Evolutionary conservation across 371 early-diverging fungal species (phyloP).

Genomic region (Aphelidium insulamus): DNA sequence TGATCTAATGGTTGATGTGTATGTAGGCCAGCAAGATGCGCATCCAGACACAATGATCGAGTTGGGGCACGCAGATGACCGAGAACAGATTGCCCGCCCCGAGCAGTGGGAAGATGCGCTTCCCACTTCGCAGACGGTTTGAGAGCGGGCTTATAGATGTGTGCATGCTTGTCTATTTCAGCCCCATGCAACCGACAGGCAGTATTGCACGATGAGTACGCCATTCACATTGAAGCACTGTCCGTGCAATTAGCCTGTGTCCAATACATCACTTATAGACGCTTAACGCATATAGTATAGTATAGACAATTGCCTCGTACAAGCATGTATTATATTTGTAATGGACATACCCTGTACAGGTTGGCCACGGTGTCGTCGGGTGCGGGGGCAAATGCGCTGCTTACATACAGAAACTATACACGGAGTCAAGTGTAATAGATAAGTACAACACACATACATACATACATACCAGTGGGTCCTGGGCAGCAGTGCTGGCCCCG

Average conservation of each 20-base stretch:
- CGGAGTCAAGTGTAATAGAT: neutral
- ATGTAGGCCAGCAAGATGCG: no score
- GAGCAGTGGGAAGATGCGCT: no score
- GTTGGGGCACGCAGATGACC: no score
- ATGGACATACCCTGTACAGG: constrained; percentile 36
- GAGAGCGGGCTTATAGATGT: no score
- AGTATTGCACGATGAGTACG: constrained; percentile 66
- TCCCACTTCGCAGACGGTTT: no score
- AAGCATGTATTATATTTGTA: neutral
- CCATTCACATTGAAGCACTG: constrained; percentile 60
- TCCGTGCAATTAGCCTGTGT: neutral
- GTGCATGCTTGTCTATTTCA: constrained; percentile 15
- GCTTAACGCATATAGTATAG: neutral
- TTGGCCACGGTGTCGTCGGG: constrained; percentile 72
- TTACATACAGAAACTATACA: constrained; percentile 62
- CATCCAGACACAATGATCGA: no score
- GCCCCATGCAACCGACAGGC: constrained; percentile 76
- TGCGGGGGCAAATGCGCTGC: constrained; percentile 78
- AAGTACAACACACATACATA: neutral
- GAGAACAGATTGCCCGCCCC: no score
- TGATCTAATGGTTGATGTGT: no score
- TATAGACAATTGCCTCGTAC: neutral
- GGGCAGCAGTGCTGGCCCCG: constrained; percentile 35
- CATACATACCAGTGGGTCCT: constrained; percentile 44
- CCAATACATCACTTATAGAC: neutral